A percentile compares a stretch with the other conserved stretches of the same genome.
phyloP scores from a whole-genome alignment of 2,329 filamentous ascomycete species.

The Colletotrichum somersetense region DNA sequence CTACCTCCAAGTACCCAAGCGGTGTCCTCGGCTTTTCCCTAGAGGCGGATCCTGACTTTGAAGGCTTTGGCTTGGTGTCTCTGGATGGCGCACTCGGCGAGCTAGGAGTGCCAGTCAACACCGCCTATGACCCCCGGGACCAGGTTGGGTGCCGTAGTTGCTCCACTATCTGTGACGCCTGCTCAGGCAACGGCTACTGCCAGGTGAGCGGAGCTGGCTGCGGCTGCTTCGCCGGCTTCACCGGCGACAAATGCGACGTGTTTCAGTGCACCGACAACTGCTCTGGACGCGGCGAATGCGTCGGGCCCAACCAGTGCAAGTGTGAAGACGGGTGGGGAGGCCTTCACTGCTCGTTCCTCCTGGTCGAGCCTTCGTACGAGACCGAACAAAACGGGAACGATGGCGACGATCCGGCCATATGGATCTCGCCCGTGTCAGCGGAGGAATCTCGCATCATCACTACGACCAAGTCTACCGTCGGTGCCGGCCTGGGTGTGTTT shows the following conservation, averaged over 20 bases:
- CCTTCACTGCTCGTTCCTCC: constrained; percentile 59
- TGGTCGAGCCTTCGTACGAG: constrained; percentile 56
- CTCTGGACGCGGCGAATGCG: constrained; percentile 56
- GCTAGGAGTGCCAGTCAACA: constrained; percentile 53
- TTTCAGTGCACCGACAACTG: constrained; percentile 57
- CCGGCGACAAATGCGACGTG: constrained; percentile 51
- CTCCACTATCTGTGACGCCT: constrained; percentile 51
- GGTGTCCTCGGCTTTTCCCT: constrained; percentile 57
- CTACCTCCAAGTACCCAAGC: constrained; percentile 51
- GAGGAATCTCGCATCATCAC: constrained; percentile 63
- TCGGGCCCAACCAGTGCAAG: constrained; percentile 56
- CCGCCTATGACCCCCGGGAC: constrained; percentile 53
- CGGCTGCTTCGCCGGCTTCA: constrained; percentile 59
- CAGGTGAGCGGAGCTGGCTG: constrained; percentile 48
- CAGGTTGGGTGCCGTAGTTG: constrained; percentile 43
- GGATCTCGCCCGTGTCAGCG: constrained; percentile 57
- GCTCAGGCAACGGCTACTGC: constrained; percentile 56
- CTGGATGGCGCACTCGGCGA: constrained; percentile 51
- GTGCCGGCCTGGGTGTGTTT: constrained; percentile 63
- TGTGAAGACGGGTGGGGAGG: constrained; percentile 60
- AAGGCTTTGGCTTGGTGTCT: constrained; percentile 56
- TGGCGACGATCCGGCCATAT: constrained; percentile 62
- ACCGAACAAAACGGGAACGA: constrained; percentile 59
- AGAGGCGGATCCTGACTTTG: constrained; percentile 53
- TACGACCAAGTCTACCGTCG: constrained; percentile 63